Evolutionary conservation across 257 asterid species (phyloP).

Genomic region (Parsonsia alboflavescens): DNA sequence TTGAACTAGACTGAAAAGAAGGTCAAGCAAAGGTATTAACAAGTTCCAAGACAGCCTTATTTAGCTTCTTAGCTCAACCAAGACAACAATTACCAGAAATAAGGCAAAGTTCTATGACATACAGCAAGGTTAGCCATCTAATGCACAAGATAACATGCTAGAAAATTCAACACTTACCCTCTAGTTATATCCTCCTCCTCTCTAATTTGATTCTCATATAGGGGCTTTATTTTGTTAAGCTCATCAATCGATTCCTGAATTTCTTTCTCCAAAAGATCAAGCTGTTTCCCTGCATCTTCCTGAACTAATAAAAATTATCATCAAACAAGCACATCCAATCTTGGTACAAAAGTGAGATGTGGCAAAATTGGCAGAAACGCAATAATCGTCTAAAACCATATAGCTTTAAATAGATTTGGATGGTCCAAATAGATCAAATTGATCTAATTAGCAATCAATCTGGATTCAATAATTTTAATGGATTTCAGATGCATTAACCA

Average conservation of each 20-base stretch:
- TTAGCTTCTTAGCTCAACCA: not conserved
- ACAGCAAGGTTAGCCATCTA: not conserved
- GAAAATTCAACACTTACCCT: constrained; percentile 43
- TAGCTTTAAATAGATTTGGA: not conserved
- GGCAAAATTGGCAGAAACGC: not conserved
- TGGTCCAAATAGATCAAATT: no score
- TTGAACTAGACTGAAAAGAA: no score
- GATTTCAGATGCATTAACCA: not conserved
- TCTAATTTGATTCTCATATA: constrained; percentile 55
- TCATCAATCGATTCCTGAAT: constrained; percentile 63
- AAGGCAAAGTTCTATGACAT: not conserved
- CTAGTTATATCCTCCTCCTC: constrained; percentile 85
- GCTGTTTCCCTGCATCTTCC: constrained; percentile 85
- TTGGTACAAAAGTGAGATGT: not conserved
- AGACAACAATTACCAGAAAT: not conserved
- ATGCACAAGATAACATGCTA: not conserved
- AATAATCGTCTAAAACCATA: not conserved
- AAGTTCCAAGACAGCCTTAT: not conserved
- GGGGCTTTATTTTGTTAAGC: constrained; percentile 52
- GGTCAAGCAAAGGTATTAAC: no score
- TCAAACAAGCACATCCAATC: constrained; percentile 11
- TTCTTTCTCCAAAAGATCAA: constrained; percentile 70
- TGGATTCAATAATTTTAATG: not conserved
- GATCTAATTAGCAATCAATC: not conserved
- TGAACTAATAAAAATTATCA: constrained; percentile 34